Percentiles rank a stretch among this genome's conserved stretches.
Conservation (phyloP, 805 yeast species). For the Millerozyma miso region DNA sequence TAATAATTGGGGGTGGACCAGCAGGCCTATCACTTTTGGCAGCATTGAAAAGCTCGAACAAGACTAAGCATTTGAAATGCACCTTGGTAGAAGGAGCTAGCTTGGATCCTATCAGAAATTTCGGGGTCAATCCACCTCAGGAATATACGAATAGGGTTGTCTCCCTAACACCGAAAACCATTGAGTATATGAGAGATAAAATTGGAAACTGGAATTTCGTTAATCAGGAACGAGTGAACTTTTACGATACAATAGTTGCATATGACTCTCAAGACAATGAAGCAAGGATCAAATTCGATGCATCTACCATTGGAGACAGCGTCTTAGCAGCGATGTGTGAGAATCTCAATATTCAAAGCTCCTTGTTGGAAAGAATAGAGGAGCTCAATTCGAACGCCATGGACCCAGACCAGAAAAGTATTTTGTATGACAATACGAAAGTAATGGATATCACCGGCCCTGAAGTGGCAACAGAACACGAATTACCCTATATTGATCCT, state of each 20-base stretch:
- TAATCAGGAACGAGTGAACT: conserved; percentile 64
- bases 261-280: conserved; percentile 73
- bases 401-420: conserved; percentile 18
- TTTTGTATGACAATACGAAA: conserved; percentile 61
- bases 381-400: conserved; percentile 18
- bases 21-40: conserved; percentile 89
- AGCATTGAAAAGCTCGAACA: conserved; percentile 67
- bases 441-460: conserved; percentile 50
- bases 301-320: conserved; percentile 39
- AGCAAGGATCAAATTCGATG: conserved; percentile 69
- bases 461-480: conserved; percentile 8
- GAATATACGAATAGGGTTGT: conserved; percentile 75
- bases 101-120: conserved; percentile 47
- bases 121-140: conserved; percentile 42
- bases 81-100: conserved; percentile 72
- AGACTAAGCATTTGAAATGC: conserved; percentile 55
- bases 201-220: conserved; percentile 78
- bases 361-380: conserved; percentile 50
- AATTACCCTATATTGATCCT: conserved; percentile 16
- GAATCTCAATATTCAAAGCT: conserved; percentile 76
- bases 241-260: conserved; percentile 77
- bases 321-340: conserved; percentile 80
- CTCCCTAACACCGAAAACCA: conserved; percentile 79
- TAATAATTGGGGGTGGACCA: conserved; percentile 95
- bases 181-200: conserved; percentile 51